Conservation (phyloP, 2,329 filamentous ascomycete genomes). For the Diaporthe sp. region DNA sequence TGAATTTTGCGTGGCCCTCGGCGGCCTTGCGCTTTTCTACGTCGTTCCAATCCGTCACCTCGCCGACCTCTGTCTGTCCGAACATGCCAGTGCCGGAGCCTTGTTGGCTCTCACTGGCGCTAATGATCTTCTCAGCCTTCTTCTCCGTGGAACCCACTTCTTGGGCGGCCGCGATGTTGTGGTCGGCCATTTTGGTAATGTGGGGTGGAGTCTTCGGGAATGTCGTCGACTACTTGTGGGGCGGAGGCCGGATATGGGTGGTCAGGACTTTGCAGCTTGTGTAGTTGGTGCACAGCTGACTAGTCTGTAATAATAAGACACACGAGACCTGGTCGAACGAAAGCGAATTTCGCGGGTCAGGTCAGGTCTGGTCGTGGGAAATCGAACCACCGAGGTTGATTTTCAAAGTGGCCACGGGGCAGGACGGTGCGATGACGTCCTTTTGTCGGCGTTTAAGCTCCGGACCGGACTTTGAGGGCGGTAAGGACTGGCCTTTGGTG, state of each 20-base stretch:
- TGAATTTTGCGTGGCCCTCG: slow-evolving; percentile 59
- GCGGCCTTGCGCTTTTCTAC: slow-evolving; percentile 58
- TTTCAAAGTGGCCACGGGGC: slow-evolving; percentile 17
- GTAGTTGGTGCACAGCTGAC: slow-evolving; percentile 8
- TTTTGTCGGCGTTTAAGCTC: slow-evolving; percentile 12
- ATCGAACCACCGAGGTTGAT: slow-evolving; percentile 5
- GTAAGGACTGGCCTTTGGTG: slow-evolving; percentile 5
- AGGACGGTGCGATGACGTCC: slow-evolving; percentile 24
- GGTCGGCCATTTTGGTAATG: slow-evolving; percentile 27
- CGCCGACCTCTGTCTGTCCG: slow-evolving; percentile 30
- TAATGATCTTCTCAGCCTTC: slow-evolving; percentile 34
- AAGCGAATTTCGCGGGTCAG: background rate
- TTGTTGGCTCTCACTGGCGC: slow-evolving; percentile 29
- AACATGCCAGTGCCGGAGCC: slow-evolving; percentile 29
- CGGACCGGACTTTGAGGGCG: slow-evolving; percentile 14
- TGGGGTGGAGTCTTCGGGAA: background rate
- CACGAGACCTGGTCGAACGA: slow-evolving; percentile 1
- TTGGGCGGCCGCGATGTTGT: slow-evolving; percentile 18
- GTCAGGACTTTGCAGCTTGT: background rate
- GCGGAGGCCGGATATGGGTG: background rate
- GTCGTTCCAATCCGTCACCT: slow-evolving; percentile 44
- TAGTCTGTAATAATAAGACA: background rate
- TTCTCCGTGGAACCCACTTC: slow-evolving; percentile 14
- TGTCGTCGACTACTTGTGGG: slow-evolving; percentile 28
- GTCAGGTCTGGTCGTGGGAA: background rate